Percentiles rank a stretch among this genome's conserved stretches.
Conservation (phyloP, 2,329 filamentous ascomycete genomes). For the Fusarium tjaetaba region DNA sequence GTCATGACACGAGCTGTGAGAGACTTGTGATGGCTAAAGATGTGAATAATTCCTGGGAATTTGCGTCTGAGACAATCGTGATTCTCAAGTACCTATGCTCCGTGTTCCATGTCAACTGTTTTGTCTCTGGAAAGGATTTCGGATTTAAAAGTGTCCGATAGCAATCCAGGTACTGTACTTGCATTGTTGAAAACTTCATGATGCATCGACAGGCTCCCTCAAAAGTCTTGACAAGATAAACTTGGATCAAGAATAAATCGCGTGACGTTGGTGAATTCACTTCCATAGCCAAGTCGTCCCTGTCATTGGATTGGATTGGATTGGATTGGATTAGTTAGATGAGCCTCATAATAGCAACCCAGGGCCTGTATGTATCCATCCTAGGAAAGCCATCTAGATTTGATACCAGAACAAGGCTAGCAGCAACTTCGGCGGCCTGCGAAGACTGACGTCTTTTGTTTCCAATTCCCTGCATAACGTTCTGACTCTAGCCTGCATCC, state of each 20-base stretch:
- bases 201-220: conserved; percentile 8
- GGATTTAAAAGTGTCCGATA: neutral
- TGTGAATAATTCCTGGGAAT: neutral
- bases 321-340: neutral
- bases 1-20: neutral
- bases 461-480: conserved; percentile 5
- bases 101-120: neutral
- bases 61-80: neutral
- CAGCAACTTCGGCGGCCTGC: conserved; percentile 18
- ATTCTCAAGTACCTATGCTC: neutral
- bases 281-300: neutral
- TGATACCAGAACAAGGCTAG: conserved; percentile 25
- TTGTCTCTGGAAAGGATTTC: neutral
- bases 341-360: neutral
- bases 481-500: conserved; percentile 31
- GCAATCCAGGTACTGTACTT: neutral
- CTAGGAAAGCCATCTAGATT: conserved; percentile 22
- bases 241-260: neutral
- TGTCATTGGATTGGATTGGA: neutral
- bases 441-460: conserved; percentile 14
- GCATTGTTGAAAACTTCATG: neutral
- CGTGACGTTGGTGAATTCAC: neutral
- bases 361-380: neutral
- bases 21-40: neutral
- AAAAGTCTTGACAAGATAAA: neutral